These are phyloP conservation scores for Cystobasidium tubakii DNA, from an alignment of 768 basidiomycete species.

Conservation along the genomic window DNA sequence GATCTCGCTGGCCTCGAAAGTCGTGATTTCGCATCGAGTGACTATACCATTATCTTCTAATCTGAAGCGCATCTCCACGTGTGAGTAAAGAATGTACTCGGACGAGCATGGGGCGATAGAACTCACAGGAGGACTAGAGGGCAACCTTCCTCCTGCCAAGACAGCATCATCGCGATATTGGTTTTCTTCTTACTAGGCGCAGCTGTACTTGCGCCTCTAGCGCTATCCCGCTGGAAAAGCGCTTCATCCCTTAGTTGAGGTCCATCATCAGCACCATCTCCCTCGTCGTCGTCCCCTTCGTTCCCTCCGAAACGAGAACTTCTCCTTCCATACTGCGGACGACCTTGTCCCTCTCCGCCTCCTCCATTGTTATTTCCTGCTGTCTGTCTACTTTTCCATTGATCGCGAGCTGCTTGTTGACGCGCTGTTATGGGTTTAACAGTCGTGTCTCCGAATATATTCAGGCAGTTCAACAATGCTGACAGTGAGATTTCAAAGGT, in stretches of 20 bases:
- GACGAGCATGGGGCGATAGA: no score
- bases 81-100: slow-evolving; percentile 1
- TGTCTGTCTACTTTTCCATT: slow-evolving; percentile 27
- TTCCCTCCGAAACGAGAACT: slow-evolving; percentile 22
- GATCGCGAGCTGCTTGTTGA: not conserved
- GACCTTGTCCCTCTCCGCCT: slow-evolving; percentile 8
- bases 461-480: slow-evolving; percentile 80
- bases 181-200: slow-evolving; percentile 27
- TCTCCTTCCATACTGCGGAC: slow-evolving; percentile 20
- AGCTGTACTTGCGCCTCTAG: not conserved
- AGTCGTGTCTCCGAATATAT: slow-evolving; percentile 80
- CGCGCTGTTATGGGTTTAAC: slow-evolving; percentile 16
- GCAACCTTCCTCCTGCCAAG: slow-evolving; percentile 40
- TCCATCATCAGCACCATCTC: slow-evolving; percentile 25
- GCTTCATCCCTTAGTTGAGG: slow-evolving; percentile 11
- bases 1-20: slow-evolving; percentile 74
- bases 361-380: slow-evolving; percentile 40
- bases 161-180: slow-evolving; percentile 41
- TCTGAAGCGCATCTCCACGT: slow-evolving; percentile 15
- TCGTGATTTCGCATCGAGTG: slow-evolving; percentile 77
- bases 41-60: slow-evolving; percentile 69
- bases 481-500: slow-evolving; percentile 71
- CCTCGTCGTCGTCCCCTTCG: slow-evolving; percentile 33
- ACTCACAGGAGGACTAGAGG: slow-evolving; percentile 45
- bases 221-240: slow-evolving; percentile 12